Evolutionary conservation across 1,284 basidiomycete genomes (phyloP).

Genomic region (Apiotrichum sp.): DNA sequence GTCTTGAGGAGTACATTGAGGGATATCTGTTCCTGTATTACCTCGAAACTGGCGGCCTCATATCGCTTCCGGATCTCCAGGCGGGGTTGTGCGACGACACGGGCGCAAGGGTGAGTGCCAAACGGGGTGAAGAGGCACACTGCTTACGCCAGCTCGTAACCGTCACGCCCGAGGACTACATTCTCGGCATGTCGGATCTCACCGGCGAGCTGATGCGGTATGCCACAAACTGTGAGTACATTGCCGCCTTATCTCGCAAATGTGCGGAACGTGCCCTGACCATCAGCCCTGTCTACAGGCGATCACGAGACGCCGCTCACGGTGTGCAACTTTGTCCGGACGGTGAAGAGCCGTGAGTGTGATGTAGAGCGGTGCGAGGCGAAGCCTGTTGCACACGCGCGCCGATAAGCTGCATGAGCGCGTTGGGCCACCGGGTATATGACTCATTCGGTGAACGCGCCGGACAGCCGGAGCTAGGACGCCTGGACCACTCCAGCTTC

Average conservation of each 20-base stretch:
- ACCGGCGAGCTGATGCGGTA: slow-evolving; percentile 95
- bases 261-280: neutral
- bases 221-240: slow-evolving; percentile 58
- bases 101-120: slow-evolving; percentile 5
- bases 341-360: slow-evolving; percentile 65
- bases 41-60: slow-evolving; percentile 64
- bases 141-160: slow-evolving; percentile 45
- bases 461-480: too few species aligned
- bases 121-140: neutral
- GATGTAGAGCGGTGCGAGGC: too few species aligned
- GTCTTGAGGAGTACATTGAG: slow-evolving; percentile 89
- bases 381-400: too few species aligned
- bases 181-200: slow-evolving; percentile 86
- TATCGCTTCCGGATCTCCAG: slow-evolving; percentile 67
- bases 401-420: too few species aligned
- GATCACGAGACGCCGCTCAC: slow-evolving; percentile 63
- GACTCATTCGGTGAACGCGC: too few species aligned
- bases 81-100: slow-evolving; percentile 53
- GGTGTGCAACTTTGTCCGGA: slow-evolving; percentile 70
- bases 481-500: too few species aligned
- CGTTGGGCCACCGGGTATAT: too few species aligned
- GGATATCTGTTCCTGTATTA: slow-evolving; percentile 85
- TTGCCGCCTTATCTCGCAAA: neutral
- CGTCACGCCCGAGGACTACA: slow-evolving; percentile 78
- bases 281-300: slow-evolving; percentile 55